Conservation (phyloP, 345 rosid species). For the Eucalyptus regnans region DNA sequence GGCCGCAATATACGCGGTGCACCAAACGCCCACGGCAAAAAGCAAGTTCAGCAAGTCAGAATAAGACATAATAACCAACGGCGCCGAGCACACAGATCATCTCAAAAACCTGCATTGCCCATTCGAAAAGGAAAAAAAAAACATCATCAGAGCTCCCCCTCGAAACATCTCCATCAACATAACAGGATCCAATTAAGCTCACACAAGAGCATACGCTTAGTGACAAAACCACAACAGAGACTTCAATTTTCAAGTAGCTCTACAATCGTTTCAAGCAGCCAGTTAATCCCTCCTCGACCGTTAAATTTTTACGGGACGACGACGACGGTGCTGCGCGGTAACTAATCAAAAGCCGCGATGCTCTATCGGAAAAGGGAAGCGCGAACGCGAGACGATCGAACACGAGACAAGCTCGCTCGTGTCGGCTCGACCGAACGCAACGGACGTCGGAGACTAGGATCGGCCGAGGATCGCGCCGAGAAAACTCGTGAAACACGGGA, state of each 20-base stretch:
- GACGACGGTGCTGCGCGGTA: background rate
- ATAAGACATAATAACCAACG: constrained; percentile 39
- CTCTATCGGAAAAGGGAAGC: background rate
- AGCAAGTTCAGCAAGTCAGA: constrained; percentile 37
- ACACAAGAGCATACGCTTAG: rapidly evolving
- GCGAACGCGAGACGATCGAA: background rate
- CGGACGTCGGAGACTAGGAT: background rate
- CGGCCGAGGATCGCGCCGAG: background rate
- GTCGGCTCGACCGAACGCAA: background rate
- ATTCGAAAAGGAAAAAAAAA: background rate
- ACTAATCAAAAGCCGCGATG: background rate
- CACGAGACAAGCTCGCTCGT: rapidly evolving
- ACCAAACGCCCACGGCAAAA: constrained; percentile 72
- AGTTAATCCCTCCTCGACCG: background rate
- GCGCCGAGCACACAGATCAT: background rate
- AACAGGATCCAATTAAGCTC: background rate
- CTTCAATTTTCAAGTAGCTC: background rate
- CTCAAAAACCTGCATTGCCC: background rate
- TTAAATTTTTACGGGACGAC: background rate
- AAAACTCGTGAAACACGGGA: background rate
- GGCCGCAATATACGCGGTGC: constrained; percentile 59
- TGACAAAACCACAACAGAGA: background rate
- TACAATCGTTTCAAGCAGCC: background rate
- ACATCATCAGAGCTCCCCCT: background rate
- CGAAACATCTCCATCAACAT: background rate